Conservation (phyloP, 805 yeast species). For the Sugiyamaella marilandica region DNA sequence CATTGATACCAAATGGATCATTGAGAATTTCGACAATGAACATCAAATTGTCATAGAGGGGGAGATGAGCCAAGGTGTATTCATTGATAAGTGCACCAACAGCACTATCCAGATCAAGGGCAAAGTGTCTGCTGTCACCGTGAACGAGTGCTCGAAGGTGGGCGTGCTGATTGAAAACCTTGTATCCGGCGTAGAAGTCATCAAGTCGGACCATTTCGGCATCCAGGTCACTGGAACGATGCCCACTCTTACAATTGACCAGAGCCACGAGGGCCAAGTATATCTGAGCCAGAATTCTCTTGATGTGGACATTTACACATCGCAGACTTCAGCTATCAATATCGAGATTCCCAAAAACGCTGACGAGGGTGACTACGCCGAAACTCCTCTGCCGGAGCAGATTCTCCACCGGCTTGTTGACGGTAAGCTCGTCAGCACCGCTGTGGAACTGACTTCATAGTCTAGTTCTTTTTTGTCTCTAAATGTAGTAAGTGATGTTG, state of each 20-base stretch:
- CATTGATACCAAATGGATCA: slow-evolving; percentile 82
- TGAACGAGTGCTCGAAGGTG: slow-evolving; percentile 64
- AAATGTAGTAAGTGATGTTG: neutral
- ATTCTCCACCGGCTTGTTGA: slow-evolving; percentile 61
- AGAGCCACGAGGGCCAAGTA: slow-evolving; percentile 78
- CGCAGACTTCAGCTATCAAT: slow-evolving; percentile 80
- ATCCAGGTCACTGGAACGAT: slow-evolving; percentile 77
- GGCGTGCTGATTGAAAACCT: slow-evolving; percentile 80
- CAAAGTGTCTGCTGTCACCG: slow-evolving; percentile 81
- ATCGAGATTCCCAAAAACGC: slow-evolving; percentile 71
- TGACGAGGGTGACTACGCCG: slow-evolving; percentile 58
- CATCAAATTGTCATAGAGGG: slow-evolving; percentile 70
- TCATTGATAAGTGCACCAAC: slow-evolving; percentile 74
- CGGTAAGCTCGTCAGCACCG: slow-evolving; percentile 61
- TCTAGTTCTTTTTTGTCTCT: neutral
- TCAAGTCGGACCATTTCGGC: slow-evolving; percentile 76
- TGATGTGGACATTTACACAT: slow-evolving; percentile 66
- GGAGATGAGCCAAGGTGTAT: slow-evolving; percentile 81
- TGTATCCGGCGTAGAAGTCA: slow-evolving; percentile 82
- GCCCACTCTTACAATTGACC: slow-evolving; percentile 83
- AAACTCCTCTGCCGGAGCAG: slow-evolving; percentile 88
- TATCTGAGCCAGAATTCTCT: slow-evolving; percentile 72
- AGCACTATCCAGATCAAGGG: slow-evolving; percentile 80
- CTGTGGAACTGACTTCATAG: slow-evolving; percentile 80
- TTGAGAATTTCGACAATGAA: slow-evolving; percentile 67